A percentile compares a stretch with the other conserved stretches of the same genome.
phyloP scores from a whole-genome alignment of 1,139 yeast species.

The Candida pseudoviswanathii region DNA sequence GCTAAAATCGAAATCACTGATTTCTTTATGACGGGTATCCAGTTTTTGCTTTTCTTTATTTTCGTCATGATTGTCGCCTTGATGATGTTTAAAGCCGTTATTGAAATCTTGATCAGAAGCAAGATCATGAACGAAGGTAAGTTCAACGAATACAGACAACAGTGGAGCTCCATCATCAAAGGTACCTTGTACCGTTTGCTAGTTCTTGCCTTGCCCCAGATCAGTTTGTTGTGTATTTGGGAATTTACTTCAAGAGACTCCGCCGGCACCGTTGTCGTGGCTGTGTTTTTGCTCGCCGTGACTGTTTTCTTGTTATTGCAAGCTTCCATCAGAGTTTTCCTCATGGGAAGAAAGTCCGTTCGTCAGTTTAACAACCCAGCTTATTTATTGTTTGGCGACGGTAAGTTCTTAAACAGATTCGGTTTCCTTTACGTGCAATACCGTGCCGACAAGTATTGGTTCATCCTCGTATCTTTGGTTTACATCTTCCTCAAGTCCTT shows the following conservation, averaged over 20 bases:
- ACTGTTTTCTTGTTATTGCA: constrained; percentile 62
- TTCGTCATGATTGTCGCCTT: constrained; percentile 68
- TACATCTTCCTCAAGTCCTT: constrained; percentile 76
- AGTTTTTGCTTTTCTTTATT: constrained; percentile 78
- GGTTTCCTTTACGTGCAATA: constrained; percentile 93
- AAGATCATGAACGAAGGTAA: constrained; percentile 63
- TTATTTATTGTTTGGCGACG: constrained; percentile 84
- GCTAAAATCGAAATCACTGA: constrained; percentile 86
- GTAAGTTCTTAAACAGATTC: constrained; percentile 76
- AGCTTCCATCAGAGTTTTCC: constrained; percentile 72
- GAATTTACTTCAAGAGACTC: constrained; percentile 84
- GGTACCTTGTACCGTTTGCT: constrained; percentile 86
- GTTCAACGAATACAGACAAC: constrained; percentile 75
- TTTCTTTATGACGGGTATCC: constrained; percentile 83
- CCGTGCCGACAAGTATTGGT: constrained; percentile 86
- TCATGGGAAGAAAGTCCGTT: constrained; percentile 72
- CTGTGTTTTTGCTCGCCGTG: constrained; percentile 64
- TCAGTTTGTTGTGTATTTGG: constrained; percentile 84
- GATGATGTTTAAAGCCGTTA: constrained; percentile 68
- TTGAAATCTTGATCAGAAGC: constrained; percentile 69
- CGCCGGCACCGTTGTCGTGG: constrained; percentile 78
- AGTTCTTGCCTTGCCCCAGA: constrained; percentile 82
- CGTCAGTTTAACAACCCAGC: constrained; percentile 88
- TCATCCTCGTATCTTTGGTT: constrained; percentile 62
- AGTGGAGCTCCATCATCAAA: constrained; percentile 79